A percentile compares a stretch with the other conserved stretches of the same genome.
These are phyloP conservation scores for Arxiozyma telluris DNA, from an alignment of 1,139 yeast genomes.

Conservation along the genomic window DNA sequence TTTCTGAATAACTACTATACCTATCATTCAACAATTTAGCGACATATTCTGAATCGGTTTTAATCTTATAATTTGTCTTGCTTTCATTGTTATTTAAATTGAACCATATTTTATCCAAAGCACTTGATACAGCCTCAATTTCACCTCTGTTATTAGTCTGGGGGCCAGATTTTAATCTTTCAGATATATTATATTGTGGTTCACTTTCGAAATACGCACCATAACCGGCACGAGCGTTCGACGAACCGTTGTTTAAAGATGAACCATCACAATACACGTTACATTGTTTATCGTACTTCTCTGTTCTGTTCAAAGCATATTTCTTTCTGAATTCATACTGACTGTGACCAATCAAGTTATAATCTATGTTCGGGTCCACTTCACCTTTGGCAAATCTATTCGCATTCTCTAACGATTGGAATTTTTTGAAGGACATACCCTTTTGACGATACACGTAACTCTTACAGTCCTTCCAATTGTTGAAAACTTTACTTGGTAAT, in stretches of 20 bases:
- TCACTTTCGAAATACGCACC: conserved; percentile 62
- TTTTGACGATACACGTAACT: conserved; percentile 37
- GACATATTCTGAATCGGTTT: conserved; percentile 51
- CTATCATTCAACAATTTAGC: conserved; percentile 44
- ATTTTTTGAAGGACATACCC: conserved; percentile 43
- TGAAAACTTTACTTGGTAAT: conserved; percentile 32
- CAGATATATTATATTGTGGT: conserved; percentile 48
- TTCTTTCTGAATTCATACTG: conserved; percentile 10
- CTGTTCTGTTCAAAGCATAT: conserved; percentile 6
- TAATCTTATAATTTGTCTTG: conserved; percentile 33
- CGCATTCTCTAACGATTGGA: conserved; percentile 35
- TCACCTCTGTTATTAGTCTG: conserved; percentile 84
- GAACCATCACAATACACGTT: conserved; percentile 67
- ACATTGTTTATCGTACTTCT: conserved; percentile 7
- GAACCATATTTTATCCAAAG: conserved; percentile 37
- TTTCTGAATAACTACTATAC: conserved; percentile 34
- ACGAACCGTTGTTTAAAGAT: conserved; percentile 44
- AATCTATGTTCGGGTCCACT: conserved; percentile 15
- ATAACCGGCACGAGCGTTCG: conserved; percentile 47
- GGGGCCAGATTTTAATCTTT: conserved; percentile 37
- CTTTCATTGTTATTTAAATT: conserved; percentile 26
- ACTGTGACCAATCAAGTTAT: conserved; percentile 14
- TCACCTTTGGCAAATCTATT: conserved; percentile 25
- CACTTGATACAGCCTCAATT: conserved; percentile 53
- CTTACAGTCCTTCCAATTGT: conserved; percentile 40